Evolutionary conservation across 768 basidiomycete genomes (phyloP), one percentile per base, ranked within the genome.

Genomic region (Leccinum arenicola): DNA sequence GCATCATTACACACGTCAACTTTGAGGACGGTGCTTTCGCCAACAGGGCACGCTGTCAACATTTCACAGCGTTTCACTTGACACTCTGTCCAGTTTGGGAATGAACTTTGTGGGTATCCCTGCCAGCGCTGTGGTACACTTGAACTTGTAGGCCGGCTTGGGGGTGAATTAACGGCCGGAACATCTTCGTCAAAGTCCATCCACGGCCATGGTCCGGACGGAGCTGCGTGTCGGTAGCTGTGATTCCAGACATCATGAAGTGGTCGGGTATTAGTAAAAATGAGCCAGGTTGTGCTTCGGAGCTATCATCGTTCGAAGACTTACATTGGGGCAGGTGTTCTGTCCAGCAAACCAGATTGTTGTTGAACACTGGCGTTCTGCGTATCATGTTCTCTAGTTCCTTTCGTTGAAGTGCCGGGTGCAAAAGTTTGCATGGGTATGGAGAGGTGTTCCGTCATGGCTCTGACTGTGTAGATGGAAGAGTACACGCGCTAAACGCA

Each of bases 181-280:
- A 64, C 47, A 57, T 70, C 73, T 50, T 61, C 70, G 50, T 74
- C 71, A 19, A 77, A 68, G 60, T 78, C 76, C 64, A 78, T 72
- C 69, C 75, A 78, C 6, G 77, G 77, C 77, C 77, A 78, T 23
- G 77, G 77, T 6, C 76, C 77, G 4, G 73, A 75, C 3, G 77
- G 77, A 14, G 75, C 67, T n/a, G 72, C 76, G 27, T 77, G 76
- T 2, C 77, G 68, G 53, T 76, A 68, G 25, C 72, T 73, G 50
- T 47, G n/a, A 31, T 47, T 8, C 31, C 40, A 40, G 40, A 50
- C n/a, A 49, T 3, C 38, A 51, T 52, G 21, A 11, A 59, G 40
- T 49, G 17, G 27, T 25, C 29, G 43, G 2, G 14, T 3, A 31
- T 27, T 17, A 55, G 47, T 29, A 11, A 21, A 48, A 50, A 49